Percentiles rank a stretch among this genome's conserved stretches.
phyloP scores from a whole-genome alignment of 2,329 filamentous ascomycete genomes.

The Helotiales sp. region DNA sequence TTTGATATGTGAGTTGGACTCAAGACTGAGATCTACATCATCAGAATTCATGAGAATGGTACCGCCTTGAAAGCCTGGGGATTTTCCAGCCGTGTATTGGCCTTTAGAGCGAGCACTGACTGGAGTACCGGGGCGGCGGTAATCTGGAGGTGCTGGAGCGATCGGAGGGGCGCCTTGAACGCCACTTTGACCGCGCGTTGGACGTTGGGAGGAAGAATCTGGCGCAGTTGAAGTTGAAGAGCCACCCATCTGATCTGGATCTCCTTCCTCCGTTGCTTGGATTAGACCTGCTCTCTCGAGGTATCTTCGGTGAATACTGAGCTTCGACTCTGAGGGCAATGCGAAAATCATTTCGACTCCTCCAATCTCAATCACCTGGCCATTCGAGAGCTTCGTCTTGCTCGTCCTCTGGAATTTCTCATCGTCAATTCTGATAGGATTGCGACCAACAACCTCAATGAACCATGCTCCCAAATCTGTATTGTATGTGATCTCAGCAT shows the following conservation, averaged over 20 bases:
- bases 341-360: conserved; percentile 99
- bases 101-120: conserved; percentile 24
- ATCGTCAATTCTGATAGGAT: conserved; percentile 85
- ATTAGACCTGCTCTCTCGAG: conserved; percentile 65
- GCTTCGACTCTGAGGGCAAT: conserved; percentile 70
- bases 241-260: conserved; percentile 17
- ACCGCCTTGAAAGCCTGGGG: conserved; percentile 35
- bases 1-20: conserved; percentile 87
- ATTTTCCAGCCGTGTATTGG: conserved; percentile 28
- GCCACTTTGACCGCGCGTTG: conserved; percentile 22
- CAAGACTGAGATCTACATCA: conserved; percentile 75
- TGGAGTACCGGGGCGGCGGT: conserved; percentile 62
- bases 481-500: conserved; percentile 75
- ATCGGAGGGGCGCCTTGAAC: conserved; percentile 43
- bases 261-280: conserved; percentile 25
- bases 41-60: conserved; percentile 48
- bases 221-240: conserved; percentile 9
- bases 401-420: conserved; percentile 64
- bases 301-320: conserved; percentile 68
- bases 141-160: conserved; percentile 60
- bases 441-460: conserved; percentile 84
- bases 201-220: not conserved
- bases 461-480: conserved; percentile 73
- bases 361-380: conserved; percentile 87
- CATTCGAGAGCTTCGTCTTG: conserved; percentile 70